phyloP scores from a whole-genome alignment of 164 flowering plant genomes.

The Tetrastigma voinierianum region DNA sequence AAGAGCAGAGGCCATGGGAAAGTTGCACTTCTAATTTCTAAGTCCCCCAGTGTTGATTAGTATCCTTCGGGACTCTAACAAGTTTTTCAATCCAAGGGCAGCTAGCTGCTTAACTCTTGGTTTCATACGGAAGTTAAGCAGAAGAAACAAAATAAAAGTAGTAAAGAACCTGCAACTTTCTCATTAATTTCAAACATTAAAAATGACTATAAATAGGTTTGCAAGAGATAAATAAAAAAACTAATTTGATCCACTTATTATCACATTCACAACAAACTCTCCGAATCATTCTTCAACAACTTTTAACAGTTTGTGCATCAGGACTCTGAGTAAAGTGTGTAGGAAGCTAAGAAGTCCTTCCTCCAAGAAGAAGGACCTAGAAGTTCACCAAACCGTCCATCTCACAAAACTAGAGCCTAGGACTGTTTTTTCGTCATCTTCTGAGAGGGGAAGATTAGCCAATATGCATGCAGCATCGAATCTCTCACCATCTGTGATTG shows the following conservation, averaged over 20 bases:
- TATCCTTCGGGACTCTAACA: conserved; percentile 40
- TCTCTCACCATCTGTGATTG: conserved; percentile 35
- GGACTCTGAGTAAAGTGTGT: conserved; percentile 35
- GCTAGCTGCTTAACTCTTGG: conserved; percentile 48
- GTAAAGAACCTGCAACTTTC: too few relatives aligned
- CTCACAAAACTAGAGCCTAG: conserved; percentile 36
- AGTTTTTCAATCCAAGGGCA: conserved; percentile 47
- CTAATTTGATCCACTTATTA: too few relatives aligned
- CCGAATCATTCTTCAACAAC: too few relatives aligned
- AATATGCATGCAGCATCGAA: conserved; percentile 56
- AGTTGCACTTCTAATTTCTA: conserved; percentile 33
- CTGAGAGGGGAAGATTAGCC: conserved; percentile 49
- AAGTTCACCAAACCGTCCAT: conserved; percentile 36
- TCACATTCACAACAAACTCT: too few relatives aligned
- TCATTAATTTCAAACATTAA: too few relatives aligned
- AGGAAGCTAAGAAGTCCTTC: conserved; percentile 64
- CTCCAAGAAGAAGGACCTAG: too few relatives aligned
- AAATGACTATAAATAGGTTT: too few relatives aligned
- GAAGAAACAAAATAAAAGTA: too few relatives aligned
- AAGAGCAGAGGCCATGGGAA: conserved; percentile 38
- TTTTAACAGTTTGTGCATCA: conserved; percentile 29
- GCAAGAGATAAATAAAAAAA: too few relatives aligned
- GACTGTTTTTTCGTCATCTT: conserved; percentile 39
- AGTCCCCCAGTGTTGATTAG: conserved; percentile 12
- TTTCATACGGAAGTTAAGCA: conserved; percentile 27